These are phyloP conservation scores for Globisporangium splendens DNA, from an alignment of 352 stramenopile genomes.

Conservation along the genomic window DNA sequence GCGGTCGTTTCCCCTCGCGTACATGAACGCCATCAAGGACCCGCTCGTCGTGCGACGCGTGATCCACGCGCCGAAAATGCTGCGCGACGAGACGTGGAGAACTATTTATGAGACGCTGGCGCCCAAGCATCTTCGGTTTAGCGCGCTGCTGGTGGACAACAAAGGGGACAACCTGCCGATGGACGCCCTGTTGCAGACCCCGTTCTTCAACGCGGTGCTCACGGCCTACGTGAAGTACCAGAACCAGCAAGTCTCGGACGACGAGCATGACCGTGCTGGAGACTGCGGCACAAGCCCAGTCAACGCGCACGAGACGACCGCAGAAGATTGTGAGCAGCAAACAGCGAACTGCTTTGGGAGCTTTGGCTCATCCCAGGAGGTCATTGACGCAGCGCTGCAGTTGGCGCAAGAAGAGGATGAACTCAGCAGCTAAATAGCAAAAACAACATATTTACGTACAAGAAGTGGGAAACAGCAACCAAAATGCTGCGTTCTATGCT, in stretches of 20 bases:
- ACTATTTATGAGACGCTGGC: constrained; percentile 67
- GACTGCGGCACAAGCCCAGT: background rate
- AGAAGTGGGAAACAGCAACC: too few relatives aligned
- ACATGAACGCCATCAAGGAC: constrained; percentile 40
- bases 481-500: too few relatives aligned
- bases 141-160: constrained; percentile 51
- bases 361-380: constrained; percentile 35
- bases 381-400: constrained; percentile 58
- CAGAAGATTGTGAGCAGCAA: constrained; percentile 12
- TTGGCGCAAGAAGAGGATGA: constrained; percentile 66
- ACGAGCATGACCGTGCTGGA: background rate
- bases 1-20: constrained; percentile 59
- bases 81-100: constrained; percentile 65
- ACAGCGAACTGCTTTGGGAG: constrained; percentile 23
- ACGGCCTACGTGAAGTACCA: constrained; percentile 61
- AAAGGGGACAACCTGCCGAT: constrained; percentile 65
- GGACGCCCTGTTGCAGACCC: constrained; percentile 52
- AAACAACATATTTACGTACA: background rate
- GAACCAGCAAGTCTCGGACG: constrained; percentile 14
- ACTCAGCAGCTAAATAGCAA: constrained; percentile 13
- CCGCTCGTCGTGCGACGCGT: constrained; percentile 33
- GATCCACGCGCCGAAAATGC: constrained; percentile 70
- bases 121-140: constrained; percentile 49
- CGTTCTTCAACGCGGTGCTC: constrained; percentile 64
- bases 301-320: too few relatives aligned